phyloP scores from a whole-genome alignment of 257 asterid genomes.

The Ballota nigra region DNA sequence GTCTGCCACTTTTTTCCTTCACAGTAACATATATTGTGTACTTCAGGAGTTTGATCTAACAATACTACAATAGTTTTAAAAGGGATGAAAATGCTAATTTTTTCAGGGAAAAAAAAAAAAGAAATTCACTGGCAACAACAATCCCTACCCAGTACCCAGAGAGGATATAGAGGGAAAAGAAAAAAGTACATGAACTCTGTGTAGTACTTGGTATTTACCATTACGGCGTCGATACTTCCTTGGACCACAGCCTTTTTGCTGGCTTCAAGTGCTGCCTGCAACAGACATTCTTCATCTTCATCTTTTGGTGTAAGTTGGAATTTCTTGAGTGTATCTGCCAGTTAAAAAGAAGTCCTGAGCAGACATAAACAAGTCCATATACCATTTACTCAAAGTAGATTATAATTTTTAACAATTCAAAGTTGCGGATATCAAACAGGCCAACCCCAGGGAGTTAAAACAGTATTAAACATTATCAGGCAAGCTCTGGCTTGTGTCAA shows the following conservation, averaged over 20 bases:
- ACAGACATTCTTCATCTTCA: conserved; percentile 53
- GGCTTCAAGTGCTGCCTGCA: conserved; percentile 74
- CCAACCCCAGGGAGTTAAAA: no score
- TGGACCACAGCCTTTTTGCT: conserved; percentile 74
- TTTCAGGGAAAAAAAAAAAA: background rate
- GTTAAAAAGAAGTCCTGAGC: conserved; percentile 26
- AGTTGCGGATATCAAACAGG: background rate
- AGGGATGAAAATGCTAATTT: background rate
- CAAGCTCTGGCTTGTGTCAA: background rate
- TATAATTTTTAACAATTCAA: background rate
- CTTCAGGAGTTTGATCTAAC: conserved; percentile 4
- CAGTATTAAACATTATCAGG: background rate
- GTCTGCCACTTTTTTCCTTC: background rate
- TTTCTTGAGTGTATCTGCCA: conserved; percentile 61
- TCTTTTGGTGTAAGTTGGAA: conserved; percentile 53
- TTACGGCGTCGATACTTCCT: conserved; percentile 75
- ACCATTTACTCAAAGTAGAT: background rate
- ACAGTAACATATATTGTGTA: background rate
- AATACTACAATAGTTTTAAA: background rate
- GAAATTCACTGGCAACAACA: background rate
- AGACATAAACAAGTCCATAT: conserved; percentile 2
- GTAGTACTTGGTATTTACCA: conserved; percentile 46
- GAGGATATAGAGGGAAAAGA: background rate
- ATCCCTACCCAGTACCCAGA: background rate
- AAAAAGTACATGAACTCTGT: background rate